Percentiles rank a stretch among this genome's conserved stretches.
Conservation (phyloP, 495 filamentous ascomycete genomes). For the Podospora sp. region DNA sequence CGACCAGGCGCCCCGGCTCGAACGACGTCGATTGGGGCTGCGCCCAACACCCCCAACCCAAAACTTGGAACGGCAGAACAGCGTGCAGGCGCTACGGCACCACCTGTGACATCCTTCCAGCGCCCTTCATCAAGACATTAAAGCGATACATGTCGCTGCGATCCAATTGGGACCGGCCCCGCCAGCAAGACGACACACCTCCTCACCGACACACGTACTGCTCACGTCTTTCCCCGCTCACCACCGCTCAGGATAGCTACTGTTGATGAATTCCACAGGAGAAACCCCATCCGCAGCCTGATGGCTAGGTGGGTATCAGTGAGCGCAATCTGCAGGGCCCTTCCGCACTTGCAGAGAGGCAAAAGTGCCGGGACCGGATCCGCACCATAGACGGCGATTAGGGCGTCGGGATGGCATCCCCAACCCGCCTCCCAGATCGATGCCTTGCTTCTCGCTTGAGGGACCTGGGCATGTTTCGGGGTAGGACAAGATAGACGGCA, state of each 20-base stretch:
- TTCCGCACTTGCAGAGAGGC: constrained; percentile 10
- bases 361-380: not conserved
- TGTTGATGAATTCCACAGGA: not conserved
- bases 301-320: not conserved
- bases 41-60: constrained; percentile 9
- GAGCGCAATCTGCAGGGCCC: constrained; percentile 11
- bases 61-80: constrained; percentile 23
- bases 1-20: not conserved
- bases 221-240: constrained; percentile 13
- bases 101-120: constrained; percentile 7
- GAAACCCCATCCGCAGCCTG: not conserved
- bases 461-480: constrained; percentile 15
- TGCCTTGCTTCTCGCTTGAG: constrained; percentile 6
- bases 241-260: not conserved
- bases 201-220: constrained; percentile 9
- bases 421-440: constrained; percentile 2
- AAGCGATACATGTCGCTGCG: constrained; percentile 16
- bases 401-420: constrained; percentile 10
- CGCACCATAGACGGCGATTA: constrained; percentile 10
- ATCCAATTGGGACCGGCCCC: constrained; percentile 18
- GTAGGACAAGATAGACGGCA: constrained; percentile 19
- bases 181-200: not conserved
- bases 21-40: not conserved
- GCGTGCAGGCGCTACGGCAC: not conserved
- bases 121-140: constrained; percentile 23